Percentiles rank a stretch among this genome's conserved stretches.
Evolutionary conservation across 2,329 filamentous ascomycete genomes (phyloP).

Genomic region (Aspergillus sclerotialis): DNA sequence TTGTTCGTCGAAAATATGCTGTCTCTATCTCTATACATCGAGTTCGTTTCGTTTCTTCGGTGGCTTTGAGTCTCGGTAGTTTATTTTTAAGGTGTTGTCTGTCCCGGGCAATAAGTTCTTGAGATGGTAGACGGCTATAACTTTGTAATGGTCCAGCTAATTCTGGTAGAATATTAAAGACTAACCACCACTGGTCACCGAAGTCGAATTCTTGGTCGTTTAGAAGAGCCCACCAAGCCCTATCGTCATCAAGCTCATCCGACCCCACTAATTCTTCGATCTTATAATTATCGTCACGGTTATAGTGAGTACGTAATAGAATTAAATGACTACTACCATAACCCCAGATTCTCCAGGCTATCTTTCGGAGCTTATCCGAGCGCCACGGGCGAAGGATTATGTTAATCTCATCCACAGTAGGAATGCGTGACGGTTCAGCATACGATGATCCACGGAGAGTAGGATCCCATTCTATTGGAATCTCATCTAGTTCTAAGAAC

Average conservation of each 20-base stretch:
- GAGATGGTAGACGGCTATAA: neutral
- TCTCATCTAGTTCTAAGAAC: conserved; percentile 5
- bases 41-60: neutral
- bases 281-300: conserved; percentile 3
- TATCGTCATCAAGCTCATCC: conserved; percentile 2
- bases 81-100: neutral
- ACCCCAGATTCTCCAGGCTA: conserved; percentile 3
- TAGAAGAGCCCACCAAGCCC: conserved; percentile 5
- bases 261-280: conserved; percentile 2
- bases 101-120: neutral
- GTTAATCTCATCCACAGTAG: conserved; percentile 6
- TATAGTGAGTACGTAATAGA: conserved; percentile 6
- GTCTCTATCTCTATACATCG: neutral
- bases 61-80: neutral
- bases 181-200: conserved; percentile 3
- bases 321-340: conserved; percentile 1
- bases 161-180: conserved; percentile 6
- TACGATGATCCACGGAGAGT: neutral
- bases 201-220: conserved; percentile 5
- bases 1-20: conserved; percentile 1
- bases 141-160: conserved; percentile 2
- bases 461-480: conserved; percentile 5
- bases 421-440: conserved; percentile 1
- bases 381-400: conserved; percentile 6
- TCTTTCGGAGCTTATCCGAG: conserved; percentile 2